phyloP scores from a whole-genome alignment of 2,329 filamentous ascomycete species.

The Ceratocystis papillata region DNA sequence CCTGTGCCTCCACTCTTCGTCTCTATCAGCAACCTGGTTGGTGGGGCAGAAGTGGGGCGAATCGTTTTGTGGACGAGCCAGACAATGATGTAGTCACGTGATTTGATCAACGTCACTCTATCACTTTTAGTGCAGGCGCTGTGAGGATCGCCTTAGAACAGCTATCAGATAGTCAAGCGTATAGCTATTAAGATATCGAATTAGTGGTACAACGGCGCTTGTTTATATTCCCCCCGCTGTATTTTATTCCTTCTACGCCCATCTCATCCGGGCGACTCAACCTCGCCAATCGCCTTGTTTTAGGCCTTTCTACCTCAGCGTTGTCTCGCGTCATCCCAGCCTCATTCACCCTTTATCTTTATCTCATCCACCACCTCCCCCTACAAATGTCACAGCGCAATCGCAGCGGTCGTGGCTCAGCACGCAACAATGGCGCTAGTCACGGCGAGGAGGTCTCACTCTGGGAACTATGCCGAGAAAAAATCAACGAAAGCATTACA shows the following conservation, averaged over 20 bases:
- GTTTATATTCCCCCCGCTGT: too few relatives aligned
- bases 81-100: not conserved
- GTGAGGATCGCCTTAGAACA: not conserved
- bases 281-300: not conserved
- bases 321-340: not conserved
- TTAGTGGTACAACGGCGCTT: not conserved
- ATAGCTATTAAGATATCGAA: not conserved
- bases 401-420: constrained; percentile 37
- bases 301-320: not conserved
- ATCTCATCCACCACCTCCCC: not conserved
- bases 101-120: not conserved
- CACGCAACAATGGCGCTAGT: constrained; percentile 36
- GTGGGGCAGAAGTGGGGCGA: not conserved
- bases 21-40: not conserved
- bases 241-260: too few relatives aligned
- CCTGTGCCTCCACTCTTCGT: not conserved
- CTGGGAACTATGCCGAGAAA: constrained; percentile 36
- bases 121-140: not conserved
- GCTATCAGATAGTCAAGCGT: not conserved
- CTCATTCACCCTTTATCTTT: not conserved
- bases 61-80: not conserved
- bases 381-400: constrained; percentile 37
- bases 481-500: constrained; percentile 34
- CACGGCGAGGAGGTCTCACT: constrained; percentile 38
- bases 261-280: not conserved